Conservation (phyloP, 148 eudicot genomes). For the Rheum nobile region DNA sequence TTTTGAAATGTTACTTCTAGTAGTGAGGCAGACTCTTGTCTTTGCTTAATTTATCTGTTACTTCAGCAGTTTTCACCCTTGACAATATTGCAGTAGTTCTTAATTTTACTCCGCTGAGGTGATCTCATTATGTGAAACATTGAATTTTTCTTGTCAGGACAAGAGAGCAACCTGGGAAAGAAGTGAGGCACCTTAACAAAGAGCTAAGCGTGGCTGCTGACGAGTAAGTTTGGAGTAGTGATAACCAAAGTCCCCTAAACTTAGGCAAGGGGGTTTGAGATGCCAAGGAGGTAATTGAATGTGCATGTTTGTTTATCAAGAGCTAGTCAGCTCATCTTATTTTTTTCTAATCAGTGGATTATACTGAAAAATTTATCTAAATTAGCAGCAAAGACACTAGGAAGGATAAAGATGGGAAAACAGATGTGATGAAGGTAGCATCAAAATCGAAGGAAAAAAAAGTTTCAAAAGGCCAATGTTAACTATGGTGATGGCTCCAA, state of each 20-base stretch:
- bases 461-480: conserved; percentile 33
- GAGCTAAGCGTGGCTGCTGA: conserved; percentile 40
- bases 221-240: conserved; percentile 54
- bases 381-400: conserved; percentile 31
- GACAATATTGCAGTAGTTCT: background rate
- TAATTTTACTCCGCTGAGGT: background rate
- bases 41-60: background rate
- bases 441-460: conserved; percentile 45
- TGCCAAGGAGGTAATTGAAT: conserved; percentile 39
- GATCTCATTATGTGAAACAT: background rate
- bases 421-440: conserved; percentile 35
- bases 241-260: conserved; percentile 38
- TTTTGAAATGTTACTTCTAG: background rate
- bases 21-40: background rate
- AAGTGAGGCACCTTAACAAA: conserved; percentile 21
- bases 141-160: conserved; percentile 34
- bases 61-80: background rate
- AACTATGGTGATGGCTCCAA: conserved; percentile 65
- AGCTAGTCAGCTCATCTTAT: background rate
- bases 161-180: conserved; percentile 33
- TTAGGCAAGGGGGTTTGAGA: conserved; percentile 34
- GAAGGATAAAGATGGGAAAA: conserved; percentile 30
- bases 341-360: background rate
- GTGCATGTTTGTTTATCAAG: background rate
- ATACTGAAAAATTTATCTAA: conserved; percentile 9